Evolutionary conservation across 208 protist species (phyloP).

Genomic region (Leishmania gerbilli): DNA sequence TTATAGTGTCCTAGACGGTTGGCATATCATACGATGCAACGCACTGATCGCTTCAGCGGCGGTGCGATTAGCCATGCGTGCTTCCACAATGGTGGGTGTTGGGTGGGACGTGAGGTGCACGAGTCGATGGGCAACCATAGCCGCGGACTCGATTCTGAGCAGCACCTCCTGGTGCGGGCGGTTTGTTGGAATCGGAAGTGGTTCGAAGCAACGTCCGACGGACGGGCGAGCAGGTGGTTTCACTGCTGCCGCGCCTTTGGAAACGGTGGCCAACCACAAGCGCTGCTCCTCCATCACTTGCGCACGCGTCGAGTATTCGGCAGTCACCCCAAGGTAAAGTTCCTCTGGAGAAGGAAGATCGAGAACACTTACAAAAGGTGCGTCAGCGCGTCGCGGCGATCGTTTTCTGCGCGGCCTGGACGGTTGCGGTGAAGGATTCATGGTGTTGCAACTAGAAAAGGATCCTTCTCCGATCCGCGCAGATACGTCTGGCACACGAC

Average conservation of each 20-base stretch:
- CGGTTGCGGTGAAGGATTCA: neutral
- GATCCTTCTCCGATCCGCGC: neutral
- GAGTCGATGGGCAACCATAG: neutral
- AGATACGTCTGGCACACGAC: neutral
- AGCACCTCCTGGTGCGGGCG: neutral
- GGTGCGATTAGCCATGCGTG: conserved; percentile 5
- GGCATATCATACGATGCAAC: conserved; percentile 2
- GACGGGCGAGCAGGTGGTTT: neutral
- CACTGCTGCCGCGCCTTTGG: neutral
- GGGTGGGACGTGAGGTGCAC: conserved; percentile 8
- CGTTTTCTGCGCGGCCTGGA: neutral
- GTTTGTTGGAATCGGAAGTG: neutral
- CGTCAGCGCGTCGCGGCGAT: neutral
- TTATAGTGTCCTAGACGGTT: neutral
- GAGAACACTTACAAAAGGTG: neutral
- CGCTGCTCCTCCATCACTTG: conserved; percentile 5
- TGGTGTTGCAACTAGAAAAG: neutral
- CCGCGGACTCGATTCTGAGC: neutral
- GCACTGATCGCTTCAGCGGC: neutral
- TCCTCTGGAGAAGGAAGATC: conserved; percentile 7
- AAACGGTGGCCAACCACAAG: neutral
- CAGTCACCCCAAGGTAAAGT: conserved; percentile 1
- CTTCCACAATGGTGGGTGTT: neutral
- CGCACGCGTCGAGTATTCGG: neutral
- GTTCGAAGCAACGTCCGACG: neutral